A percentile compares a stretch with the other conserved stretches of the same genome.
Conservation (phyloP, 331 rosid species). For the Cydonia oblonga region DNA sequence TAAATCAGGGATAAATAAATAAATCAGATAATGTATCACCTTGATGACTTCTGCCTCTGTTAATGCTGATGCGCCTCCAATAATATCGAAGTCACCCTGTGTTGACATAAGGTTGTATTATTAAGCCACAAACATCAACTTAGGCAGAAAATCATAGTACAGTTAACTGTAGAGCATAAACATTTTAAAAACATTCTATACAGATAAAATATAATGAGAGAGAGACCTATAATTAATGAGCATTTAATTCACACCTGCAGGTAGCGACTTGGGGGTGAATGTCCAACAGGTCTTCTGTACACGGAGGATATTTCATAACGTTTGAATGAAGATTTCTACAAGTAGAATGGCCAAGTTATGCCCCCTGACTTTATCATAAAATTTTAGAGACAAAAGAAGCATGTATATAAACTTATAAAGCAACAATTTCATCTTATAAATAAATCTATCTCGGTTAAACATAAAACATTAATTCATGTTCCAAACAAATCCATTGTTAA, state of each 20-base stretch:
- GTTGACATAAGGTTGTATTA: conserved; percentile 19
- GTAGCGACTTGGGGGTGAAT: conserved; percentile 81
- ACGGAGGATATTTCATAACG: conserved; percentile 72
- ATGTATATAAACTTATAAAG: neutral
- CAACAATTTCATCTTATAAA: neutral
- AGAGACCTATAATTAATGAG: neutral
- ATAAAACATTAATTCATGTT: neutral
- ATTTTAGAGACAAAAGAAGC: neutral
- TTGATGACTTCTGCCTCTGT: conserved; percentile 92
- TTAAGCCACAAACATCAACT: neutral
- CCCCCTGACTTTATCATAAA: neutral
- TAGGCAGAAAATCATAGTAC: neutral
- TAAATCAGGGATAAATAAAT: neutral
- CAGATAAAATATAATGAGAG: neutral
- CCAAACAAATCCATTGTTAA: neutral
- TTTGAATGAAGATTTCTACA: conserved; percentile 81
- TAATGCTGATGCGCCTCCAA: conserved; percentile 78
- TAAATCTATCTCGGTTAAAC: neutral
- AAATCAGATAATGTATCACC: conserved; percentile 32
- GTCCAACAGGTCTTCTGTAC: conserved; percentile 87
- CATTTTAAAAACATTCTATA: neutral
- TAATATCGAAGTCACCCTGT: conserved; percentile 97
- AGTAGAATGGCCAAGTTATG: conserved; percentile 2
- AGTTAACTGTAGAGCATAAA: neutral
- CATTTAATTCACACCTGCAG: conserved; percentile 57